Evolutionary conservation across 805 yeast species (phyloP), one percentile per base, ranked within the genome.

Genomic region (Kodamaea nitidulidarum): DNA sequence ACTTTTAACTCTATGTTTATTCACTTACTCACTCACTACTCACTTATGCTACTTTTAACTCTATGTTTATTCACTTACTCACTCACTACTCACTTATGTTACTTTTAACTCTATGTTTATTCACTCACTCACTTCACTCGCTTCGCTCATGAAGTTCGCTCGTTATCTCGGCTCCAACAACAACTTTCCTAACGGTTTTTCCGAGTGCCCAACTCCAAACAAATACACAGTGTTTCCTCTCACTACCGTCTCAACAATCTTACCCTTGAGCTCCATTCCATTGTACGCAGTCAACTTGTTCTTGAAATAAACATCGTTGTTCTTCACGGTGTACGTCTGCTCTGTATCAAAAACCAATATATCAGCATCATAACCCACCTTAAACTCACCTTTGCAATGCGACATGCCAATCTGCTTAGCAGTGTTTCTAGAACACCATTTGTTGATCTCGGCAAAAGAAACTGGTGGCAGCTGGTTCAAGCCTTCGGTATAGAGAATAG

Each of bases 261-360:
- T 71, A 16, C 98, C 97, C 29, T 60, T 63, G 44, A 88, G 66
- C 37, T 68, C 59, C 64, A 67, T 68, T 4, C 95, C 95, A 52
- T 86, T 72, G 56, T 87, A 91, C 0, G 96, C 95, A 1, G 96
- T 85, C 39, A 91, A 62, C 60, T 88, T 90, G 68, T 90, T 91
- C 50, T 87, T 88, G 70, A 85, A 91, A 49, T 61, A 75, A 22
- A 85, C 77, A 32, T 72, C 65, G 15, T 69, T 68, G 53, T 83
- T 81, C 3, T 63, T 60, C 24, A 85, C 73, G 1, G 55, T 56
- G 51, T 75, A 80, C 28, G 51, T 52, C 4, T 67, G 66, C 9
- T 69, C 68, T 5, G 86, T 78, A 56, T 91, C 95, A 55, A 91
- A 88, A 6, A 90, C 70, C 21, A 84, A 80, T 47, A 90, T 78